These are phyloP conservation scores for Aureobasidium zeae DNA, from an alignment of 2,329 filamentous ascomycete species.

Conservation along the genomic window DNA sequence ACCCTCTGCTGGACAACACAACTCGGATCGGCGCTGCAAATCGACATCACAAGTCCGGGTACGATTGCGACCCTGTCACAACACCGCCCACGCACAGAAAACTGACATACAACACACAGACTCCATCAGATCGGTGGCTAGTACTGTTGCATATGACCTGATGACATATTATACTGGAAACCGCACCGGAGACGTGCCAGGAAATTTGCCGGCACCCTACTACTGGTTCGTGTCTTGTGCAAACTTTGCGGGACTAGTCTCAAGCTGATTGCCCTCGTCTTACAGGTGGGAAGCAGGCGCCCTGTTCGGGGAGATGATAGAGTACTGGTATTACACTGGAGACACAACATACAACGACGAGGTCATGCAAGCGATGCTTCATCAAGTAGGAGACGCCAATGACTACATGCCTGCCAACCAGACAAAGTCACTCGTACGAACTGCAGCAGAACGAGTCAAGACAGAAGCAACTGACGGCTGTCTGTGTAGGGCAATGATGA, in stretches of 20 bases:
- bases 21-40: constrained; percentile 5
- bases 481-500: constrained; percentile 42
- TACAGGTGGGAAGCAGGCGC: constrained; percentile 63
- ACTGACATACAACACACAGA: constrained; percentile 4
- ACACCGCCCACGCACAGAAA: not conserved
- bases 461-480: constrained; percentile 42
- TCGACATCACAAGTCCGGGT: constrained; percentile 9
- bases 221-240: too few species aligned
- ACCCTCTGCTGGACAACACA: constrained; percentile 1
- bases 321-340: constrained; percentile 59
- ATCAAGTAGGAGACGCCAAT: constrained; percentile 47
- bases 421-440: constrained; percentile 29
- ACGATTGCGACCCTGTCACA: not conserved
- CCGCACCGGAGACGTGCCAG: constrained; percentile 25
- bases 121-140: constrained; percentile 26
- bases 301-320: constrained; percentile 52
- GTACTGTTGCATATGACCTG: constrained; percentile 26
- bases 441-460: not conserved
- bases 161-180: constrained; percentile 30
- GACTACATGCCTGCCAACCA: constrained; percentile 49
- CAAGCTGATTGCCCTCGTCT: too few species aligned
- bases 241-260: too few species aligned
- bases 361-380: constrained; percentile 49
- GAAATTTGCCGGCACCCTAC: constrained; percentile 45
- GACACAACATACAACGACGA: constrained; percentile 55